Evolutionary conservation across 2,329 filamentous ascomycete genomes (phyloP), one percentile per base, ranked within the genome.

Genomic region (Trichoderma atroviride): DNA sequence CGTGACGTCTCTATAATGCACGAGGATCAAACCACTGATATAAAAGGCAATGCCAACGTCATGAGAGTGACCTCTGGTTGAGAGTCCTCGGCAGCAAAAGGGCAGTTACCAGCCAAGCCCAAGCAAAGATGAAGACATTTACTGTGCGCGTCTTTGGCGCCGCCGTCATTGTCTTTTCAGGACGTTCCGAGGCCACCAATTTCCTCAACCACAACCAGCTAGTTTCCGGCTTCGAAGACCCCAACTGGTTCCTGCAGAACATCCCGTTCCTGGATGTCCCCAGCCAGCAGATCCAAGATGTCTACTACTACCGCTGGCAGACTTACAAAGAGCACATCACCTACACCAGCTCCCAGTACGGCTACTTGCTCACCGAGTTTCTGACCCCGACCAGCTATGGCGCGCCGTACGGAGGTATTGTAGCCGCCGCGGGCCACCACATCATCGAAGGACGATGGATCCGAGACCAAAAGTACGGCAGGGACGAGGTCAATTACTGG

Each of bases 321-420:
- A 56, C 53, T n/a, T 56, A 56, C 19, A 56, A 56, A n/a, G 53
- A 56, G n/a, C 53, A 56, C 16, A 29, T 56, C 14, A n/a, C 29
- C 7, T 56, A 56, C 29, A 56, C 53, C 16, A n/a, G 53, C 10
- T 3, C 53, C 2, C 58, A 61, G 24, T 61, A 61, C 47, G 58
- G 58, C 19, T 61, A 61, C 6, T 22, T 61, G 58, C 58, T 47
- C 24, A 61, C 37, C 58, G 58, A 61, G 13, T 61, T 61, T 47
- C 19, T 61, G 22, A n/a, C n/a, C 6, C 58, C 58, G 14, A 40
- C 43, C 37, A 22, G 2, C 43, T 61, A 61, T n/a, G 58, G 58
- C 13, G 37, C 58, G 37, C 58, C 58, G 1, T 61, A 61, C 27
- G 37, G 37, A 31, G 58, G 58, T 19, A 29, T 61, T 4, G 37